These are phyloP conservation scores for Secale cereale DNA, from an alignment of 176 grass and related monocot genomes.

Conservation along the genomic window DNA sequence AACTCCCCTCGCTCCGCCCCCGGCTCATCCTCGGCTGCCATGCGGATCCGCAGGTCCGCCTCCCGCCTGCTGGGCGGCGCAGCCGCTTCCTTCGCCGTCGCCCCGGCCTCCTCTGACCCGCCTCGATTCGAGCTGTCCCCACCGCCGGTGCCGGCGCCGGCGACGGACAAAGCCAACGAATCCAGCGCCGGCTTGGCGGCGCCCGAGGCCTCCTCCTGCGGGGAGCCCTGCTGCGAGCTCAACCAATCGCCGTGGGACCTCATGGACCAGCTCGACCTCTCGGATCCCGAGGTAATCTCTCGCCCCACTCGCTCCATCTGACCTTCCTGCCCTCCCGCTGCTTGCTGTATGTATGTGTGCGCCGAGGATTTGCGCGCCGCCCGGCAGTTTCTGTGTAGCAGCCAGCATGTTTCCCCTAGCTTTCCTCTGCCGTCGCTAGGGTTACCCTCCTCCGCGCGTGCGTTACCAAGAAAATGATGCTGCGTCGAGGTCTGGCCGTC, in stretches of 20 bases:
- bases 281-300: conserved; percentile 29
- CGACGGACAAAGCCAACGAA: background rate
- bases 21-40: background rate
- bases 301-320: background rate
- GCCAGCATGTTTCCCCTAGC: background rate
- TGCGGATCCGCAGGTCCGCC: conserved; percentile 48
- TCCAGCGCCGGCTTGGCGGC: background rate
- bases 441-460: background rate
- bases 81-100: background rate
- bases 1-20: background rate
- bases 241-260: conserved; percentile 49
- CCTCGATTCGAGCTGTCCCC: background rate
- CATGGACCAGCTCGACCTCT: conserved; percentile 8
- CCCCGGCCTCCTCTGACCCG: background rate
- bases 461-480: background rate
- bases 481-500: background rate
- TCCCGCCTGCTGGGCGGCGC: conserved; percentile 22
- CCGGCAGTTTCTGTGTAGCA: background rate
- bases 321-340: background rate
- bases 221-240: conserved; percentile 15
- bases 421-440: background rate
- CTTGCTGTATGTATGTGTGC: background rate
- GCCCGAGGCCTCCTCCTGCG: background rate
- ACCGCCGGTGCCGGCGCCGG: too few relatives aligned
- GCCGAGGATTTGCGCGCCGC: background rate